Evolutionary conservation across 306 rosid species (phyloP).

Genomic region (Quillaja saponaria): DNA sequence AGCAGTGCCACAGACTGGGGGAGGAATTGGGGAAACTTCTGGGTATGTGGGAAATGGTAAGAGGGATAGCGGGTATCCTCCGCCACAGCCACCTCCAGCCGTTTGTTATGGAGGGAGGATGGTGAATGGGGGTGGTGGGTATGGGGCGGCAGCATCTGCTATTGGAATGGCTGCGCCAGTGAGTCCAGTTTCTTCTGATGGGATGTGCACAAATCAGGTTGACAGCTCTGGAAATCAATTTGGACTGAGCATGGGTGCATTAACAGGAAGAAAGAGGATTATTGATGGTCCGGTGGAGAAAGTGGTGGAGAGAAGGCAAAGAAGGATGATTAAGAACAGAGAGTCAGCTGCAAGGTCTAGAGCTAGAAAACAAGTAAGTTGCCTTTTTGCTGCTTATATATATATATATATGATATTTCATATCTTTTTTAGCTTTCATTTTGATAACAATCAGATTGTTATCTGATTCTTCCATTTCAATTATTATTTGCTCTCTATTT

Average conservation of each 20-base stretch:
- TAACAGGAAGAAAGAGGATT: conserved; percentile 75
- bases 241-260: conserved; percentile 60
- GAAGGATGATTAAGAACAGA: conserved; percentile 96
- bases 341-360: conserved; percentile 96
- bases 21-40: conserved; percentile 44
- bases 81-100: conserved; percentile 17
- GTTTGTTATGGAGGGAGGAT: conserved; percentile 63
- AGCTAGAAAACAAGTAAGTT: conserved; percentile 89
- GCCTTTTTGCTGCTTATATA: neutral
- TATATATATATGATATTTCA: too few relatives aligned
- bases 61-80: conserved; percentile 43
- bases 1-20: conserved; percentile 38
- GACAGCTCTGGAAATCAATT: conserved; percentile 48
- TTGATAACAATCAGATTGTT: too few relatives aligned
- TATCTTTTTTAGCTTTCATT: too few relatives aligned
- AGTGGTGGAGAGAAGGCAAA: conserved; percentile 92
- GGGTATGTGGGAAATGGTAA: conserved; percentile 52
- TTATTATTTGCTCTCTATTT: too few relatives aligned
- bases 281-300: conserved; percentile 82
- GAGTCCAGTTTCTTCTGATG: conserved; percentile 77
- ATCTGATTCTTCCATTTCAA: too few relatives aligned
- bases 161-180: conserved; percentile 49
- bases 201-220: conserved; percentile 43
- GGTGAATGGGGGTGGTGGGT: conserved; percentile 57
- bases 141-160: conserved; percentile 38